phyloP scores from a whole-genome alignment of 495 filamentous ascomycete species.

The Xylaria castorea region DNA sequence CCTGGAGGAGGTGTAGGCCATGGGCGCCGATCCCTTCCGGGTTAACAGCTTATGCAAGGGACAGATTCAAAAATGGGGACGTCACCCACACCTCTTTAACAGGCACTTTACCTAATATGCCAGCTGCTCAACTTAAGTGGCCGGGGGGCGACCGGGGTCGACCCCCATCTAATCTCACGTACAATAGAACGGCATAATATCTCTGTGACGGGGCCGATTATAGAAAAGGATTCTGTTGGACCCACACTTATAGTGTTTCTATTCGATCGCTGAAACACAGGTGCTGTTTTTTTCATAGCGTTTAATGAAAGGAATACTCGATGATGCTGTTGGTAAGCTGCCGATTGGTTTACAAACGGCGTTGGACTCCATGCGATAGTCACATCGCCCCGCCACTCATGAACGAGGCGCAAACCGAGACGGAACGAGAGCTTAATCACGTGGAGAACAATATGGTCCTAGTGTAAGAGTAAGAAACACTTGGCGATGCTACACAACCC shows the following conservation, averaged over 20 bases:
- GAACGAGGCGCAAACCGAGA: not conserved
- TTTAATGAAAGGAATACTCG: slow-evolving; percentile 21
- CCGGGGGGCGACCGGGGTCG: not conserved
- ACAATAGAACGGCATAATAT: slow-evolving; percentile 8
- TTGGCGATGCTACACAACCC: slow-evolving; percentile 1
- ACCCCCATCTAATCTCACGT: slow-evolving; percentile 22
- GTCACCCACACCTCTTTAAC: not conserved
- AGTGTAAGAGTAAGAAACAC: not conserved
- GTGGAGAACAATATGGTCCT: not conserved
- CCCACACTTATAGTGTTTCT: not conserved
- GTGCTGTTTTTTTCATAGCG: slow-evolving; percentile 3
- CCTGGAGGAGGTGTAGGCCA: too few species aligned
- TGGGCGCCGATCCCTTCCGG: slow-evolving; percentile 9
- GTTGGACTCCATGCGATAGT: not conserved
- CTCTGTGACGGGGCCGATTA: not conserved
- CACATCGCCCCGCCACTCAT: not conserved
- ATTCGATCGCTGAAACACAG: slow-evolving; percentile 21
- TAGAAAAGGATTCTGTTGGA: slow-evolving; percentile 8
- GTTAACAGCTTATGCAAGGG: slow-evolving; percentile 19
- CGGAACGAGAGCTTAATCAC: not conserved
- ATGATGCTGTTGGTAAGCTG: slow-evolving; percentile 23
- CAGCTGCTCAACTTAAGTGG: slow-evolving; percentile 19
- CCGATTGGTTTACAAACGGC: slow-evolving; percentile 20
- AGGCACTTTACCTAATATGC: slow-evolving; percentile 17
- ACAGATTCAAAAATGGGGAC: slow-evolving; percentile 8